A percentile compares a stretch with the other conserved stretches of the same genome.
phyloP scores from a whole-genome alignment of 768 basidiomycete genomes.

The Lentinula guzmanii region DNA sequence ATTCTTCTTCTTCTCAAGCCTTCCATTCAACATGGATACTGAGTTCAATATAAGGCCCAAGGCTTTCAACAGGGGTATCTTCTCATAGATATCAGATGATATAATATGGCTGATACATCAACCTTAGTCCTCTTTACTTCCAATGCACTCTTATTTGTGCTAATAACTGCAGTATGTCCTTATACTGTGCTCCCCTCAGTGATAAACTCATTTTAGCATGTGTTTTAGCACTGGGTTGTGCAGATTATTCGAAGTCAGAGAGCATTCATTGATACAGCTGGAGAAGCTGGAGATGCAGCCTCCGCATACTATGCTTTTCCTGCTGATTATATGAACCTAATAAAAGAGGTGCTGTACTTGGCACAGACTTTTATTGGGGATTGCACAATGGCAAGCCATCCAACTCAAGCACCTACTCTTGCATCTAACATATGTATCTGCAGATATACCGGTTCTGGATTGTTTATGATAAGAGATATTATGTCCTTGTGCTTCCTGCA shows the following conservation, averaged over 20 bases:
- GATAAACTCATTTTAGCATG: no score
- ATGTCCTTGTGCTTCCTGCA: background rate
- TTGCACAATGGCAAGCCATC: background rate
- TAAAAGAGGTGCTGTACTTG: constrained; percentile 2
- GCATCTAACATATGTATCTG: background rate
- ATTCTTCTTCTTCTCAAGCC: background rate
- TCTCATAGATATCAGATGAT: background rate
- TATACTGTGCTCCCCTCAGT: background rate
- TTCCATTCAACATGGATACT: background rate
- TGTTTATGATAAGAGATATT: background rate
- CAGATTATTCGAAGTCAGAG: background rate
- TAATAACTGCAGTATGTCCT: background rate
- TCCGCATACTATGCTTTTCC: background rate
- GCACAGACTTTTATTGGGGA: background rate
- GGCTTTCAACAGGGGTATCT: background rate
- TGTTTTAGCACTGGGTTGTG: constrained; percentile 3
- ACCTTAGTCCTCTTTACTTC: background rate
- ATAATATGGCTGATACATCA: background rate
- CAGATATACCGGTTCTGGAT: constrained; percentile 1
- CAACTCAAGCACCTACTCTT: background rate
- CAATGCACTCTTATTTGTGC: background rate
- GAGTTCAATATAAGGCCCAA: background rate
- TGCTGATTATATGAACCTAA: background rate
- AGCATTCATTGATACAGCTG: background rate
- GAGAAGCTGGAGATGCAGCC: background rate